Evolutionary conservation across 371 early-diverging fungal species (phyloP).

Genomic region (Batkoa obscura): DNA sequence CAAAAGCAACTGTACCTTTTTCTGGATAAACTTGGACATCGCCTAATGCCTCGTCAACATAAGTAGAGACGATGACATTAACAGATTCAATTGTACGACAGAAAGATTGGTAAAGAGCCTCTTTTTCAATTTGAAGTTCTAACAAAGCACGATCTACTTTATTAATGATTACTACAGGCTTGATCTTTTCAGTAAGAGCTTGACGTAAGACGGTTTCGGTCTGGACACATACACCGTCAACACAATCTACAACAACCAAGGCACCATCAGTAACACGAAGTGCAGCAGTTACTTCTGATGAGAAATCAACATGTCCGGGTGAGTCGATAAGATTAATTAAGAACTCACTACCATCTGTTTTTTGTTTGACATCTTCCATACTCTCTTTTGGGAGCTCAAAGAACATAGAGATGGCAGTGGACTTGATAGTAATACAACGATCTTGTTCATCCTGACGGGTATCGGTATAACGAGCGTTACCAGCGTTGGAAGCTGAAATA

Average conservation of each 20-base stretch:
- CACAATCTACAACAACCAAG: slow-evolving; percentile 97
- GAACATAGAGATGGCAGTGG: slow-evolving; percentile 98
- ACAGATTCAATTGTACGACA: slow-evolving; percentile 85
- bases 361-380: slow-evolving; percentile 76
- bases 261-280: slow-evolving; percentile 99
- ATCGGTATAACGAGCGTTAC: slow-evolving; percentile 97
- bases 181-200: slow-evolving; percentile 97
- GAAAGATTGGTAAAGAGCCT: slow-evolving; percentile 88
- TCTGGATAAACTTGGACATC: slow-evolving; percentile 86
- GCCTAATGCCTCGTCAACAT: slow-evolving; percentile 65
- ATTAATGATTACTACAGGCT: slow-evolving; percentile 98
- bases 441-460: slow-evolving; percentile 98
- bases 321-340: slow-evolving; percentile 99
- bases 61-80: slow-evolving; percentile 90
- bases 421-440: slow-evolving; percentile 99
- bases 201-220: slow-evolving; percentile 99
- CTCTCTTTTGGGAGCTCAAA: slow-evolving; percentile 86
- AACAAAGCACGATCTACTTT: slow-evolving; percentile 99
- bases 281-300: slow-evolving; percentile 99
- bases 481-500: slow-evolving; percentile 91
- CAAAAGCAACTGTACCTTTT: slow-evolving; percentile 96
- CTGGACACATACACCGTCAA: slow-evolving; percentile 99
- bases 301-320: slow-evolving; percentile 99
- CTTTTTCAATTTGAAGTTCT: slow-evolving; percentile 90
- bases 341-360: slow-evolving; percentile 83